Base-by-base conservation (phyloP, 2,329 filamentous ascomycete species). In the Pyrenophora graminea region DNA sequence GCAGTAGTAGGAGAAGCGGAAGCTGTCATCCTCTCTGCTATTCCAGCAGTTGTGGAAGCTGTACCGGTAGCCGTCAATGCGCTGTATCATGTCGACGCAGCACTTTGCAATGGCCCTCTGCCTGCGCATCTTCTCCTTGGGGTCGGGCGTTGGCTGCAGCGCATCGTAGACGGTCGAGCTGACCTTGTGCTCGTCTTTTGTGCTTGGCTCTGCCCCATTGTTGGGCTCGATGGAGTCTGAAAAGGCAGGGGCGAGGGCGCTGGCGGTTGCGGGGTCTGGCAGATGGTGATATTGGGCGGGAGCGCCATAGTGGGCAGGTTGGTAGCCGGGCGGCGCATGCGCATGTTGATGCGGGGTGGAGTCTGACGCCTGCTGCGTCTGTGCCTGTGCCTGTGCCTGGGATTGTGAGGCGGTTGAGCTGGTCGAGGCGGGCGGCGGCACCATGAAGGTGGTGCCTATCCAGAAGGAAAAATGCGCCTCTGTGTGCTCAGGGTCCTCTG, bases 31-130 rank as follows among this genome's bases (percentile, higher is more conserved):
- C 51, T 77, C 76, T 32, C 77, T 65, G 55, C 75, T 76, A 40
- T 73, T 73, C 77, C 77, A 79, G 54, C 75, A 76, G 52, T 79
- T 79, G 67, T 78, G 77, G 69, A 79, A 79, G 69, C 71, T 76
- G 65, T 80, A 80, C 19, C 74, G 70, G 62, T 73, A 80, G 49
- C 77, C 77, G 58, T 80, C 77, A 17, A 70, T 67, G n/a, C 64
- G 63, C 58, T 78, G 74, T 38, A 79, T 74, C 12, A 72, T 62
- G 47, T 76, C 71, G 23, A 79, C 70, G 51, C 76, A 71, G 50
- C 72, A 74, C 57, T 78, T 77, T 15, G 76, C 77, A 37, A 79
- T 77, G 33, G 77, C 76, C 21, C 76, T 65, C 59, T 80, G 77
- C 57, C 74, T 74, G 36, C 72, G 75, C 71, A 75, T 73, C 51